Percentiles rank a stretch among this genome's conserved stretches.
phyloP scores from a whole-genome alignment of 192 early-diverging fungal genomes.

The Lobosporangium transversale region DNA sequence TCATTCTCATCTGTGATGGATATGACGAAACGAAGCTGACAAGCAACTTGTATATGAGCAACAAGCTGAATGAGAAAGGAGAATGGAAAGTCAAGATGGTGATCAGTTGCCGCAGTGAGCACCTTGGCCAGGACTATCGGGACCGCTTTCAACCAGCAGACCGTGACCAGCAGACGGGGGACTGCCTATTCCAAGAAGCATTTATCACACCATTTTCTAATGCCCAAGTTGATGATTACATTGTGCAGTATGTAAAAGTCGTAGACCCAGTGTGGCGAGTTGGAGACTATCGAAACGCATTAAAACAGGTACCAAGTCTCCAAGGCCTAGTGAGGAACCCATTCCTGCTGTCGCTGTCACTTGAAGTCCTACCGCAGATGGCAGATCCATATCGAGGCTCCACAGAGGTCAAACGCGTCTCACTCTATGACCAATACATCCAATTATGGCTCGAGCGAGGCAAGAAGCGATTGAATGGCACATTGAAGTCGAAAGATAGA shows the following conservation, averaged over 20 bases:
- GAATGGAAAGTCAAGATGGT: conserved; percentile 11
- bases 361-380: conserved; percentile 8
- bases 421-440: conserved; percentile 10
- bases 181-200: neutral
- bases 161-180: neutral
- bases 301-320: neutral
- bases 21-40: conserved; percentile 14
- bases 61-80: conserved; percentile 7
- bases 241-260: neutral
- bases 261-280: neutral
- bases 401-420: neutral
- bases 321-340: too few species aligned
- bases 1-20: too few species aligned
- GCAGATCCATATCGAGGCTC: neutral
- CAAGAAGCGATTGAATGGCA: neutral
- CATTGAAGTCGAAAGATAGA: neutral
- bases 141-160: too few species aligned
- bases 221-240: conserved; percentile 2
- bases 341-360: conserved; percentile 15
- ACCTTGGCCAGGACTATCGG: conserved; percentile 3
- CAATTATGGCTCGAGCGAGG: conserved; percentile 4
- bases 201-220: conserved; percentile 4
- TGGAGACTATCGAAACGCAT: neutral
- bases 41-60: conserved; percentile 12
- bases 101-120: too few species aligned